Conservation (phyloP, 2,329 filamentous ascomycete species). For the Xylaria sp. region DNA sequence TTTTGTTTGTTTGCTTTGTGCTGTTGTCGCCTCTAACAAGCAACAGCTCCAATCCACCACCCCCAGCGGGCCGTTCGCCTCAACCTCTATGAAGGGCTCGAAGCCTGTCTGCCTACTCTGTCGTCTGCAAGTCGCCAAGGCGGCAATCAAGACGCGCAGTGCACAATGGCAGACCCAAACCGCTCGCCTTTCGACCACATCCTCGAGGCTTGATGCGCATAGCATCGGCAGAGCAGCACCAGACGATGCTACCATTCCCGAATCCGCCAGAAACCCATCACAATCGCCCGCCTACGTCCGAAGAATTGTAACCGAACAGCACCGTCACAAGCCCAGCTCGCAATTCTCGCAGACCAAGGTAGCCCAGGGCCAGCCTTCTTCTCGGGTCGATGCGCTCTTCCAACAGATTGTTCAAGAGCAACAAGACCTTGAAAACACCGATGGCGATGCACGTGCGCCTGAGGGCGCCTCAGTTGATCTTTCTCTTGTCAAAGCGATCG, state of each 20-base stretch:
- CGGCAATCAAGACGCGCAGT: constrained; percentile 24
- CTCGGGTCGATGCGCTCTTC: constrained; percentile 37
- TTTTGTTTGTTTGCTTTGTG: too few species aligned
- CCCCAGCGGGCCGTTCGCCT: not conserved
- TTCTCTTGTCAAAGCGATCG: constrained; percentile 35
- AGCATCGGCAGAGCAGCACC: not conserved
- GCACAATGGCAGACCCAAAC: constrained; percentile 32
- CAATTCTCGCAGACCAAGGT: not conserved
- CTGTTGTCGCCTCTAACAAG: too few species aligned
- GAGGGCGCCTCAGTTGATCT: constrained; percentile 16
- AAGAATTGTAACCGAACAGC: not conserved
- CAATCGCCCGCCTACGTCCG: not conserved
- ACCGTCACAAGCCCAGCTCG: not conserved
- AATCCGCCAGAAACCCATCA: not conserved
- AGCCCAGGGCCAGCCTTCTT: constrained; percentile 10
- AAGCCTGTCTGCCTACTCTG: constrained; percentile 40
- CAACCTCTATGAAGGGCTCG: constrained; percentile 40
- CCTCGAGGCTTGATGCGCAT: constrained; percentile 21
- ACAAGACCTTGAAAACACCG: constrained; percentile 15
- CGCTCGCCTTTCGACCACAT: constrained; percentile 31
- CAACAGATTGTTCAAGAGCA: constrained; percentile 37
- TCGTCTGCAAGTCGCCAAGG: constrained; percentile 38
- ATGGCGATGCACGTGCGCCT: not conserved
- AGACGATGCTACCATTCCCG: not conserved
- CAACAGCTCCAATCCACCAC: constrained; percentile 1